phyloP scores from a whole-genome alignment of 164 flowering plant species.

The Stephania yunnanensis region DNA sequence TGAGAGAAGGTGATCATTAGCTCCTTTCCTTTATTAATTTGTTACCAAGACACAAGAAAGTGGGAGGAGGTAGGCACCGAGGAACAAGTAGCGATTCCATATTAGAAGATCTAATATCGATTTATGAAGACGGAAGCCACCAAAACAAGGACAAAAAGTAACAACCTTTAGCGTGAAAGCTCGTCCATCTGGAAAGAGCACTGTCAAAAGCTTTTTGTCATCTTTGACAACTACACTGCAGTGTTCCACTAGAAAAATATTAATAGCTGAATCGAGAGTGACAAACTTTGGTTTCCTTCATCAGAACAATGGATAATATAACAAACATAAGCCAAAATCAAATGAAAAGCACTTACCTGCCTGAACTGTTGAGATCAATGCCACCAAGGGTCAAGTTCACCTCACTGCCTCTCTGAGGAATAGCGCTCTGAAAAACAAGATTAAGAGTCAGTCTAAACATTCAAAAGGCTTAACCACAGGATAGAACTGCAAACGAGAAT shows the following conservation, averaged over 20 bases:
- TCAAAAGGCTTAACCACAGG: background rate
- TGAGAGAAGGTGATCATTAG: background rate
- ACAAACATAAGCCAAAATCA: constrained; percentile 2
- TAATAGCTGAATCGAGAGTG: background rate
- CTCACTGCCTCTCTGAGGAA: constrained; percentile 71
- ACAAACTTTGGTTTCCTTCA: background rate
- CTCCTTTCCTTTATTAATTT: background rate
- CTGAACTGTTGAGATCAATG: constrained; percentile 97
- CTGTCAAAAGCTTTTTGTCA: constrained; percentile 90
- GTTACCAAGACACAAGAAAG: background rate
- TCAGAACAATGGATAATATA: background rate
- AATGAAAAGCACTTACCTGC: constrained; percentile 67
- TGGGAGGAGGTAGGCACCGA: background rate
- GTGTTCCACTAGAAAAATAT: constrained; percentile 6
- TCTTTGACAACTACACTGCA: constrained; percentile 80
- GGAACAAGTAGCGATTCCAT: background rate
- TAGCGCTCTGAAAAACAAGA: constrained; percentile 51
- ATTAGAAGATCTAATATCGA: background rate
- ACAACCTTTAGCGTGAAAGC: constrained; percentile 92
- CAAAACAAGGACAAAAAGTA: constrained; percentile 1
- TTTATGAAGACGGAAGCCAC: background rate
- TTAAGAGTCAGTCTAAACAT: constrained; percentile 8
- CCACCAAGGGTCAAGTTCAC: constrained; percentile 95
- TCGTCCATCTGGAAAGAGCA: constrained; percentile 91
- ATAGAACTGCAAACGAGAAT: background rate